Conservation (phyloP, 495 filamentous ascomycete genomes). For the Hypomontagnella submonticulosa region DNA sequence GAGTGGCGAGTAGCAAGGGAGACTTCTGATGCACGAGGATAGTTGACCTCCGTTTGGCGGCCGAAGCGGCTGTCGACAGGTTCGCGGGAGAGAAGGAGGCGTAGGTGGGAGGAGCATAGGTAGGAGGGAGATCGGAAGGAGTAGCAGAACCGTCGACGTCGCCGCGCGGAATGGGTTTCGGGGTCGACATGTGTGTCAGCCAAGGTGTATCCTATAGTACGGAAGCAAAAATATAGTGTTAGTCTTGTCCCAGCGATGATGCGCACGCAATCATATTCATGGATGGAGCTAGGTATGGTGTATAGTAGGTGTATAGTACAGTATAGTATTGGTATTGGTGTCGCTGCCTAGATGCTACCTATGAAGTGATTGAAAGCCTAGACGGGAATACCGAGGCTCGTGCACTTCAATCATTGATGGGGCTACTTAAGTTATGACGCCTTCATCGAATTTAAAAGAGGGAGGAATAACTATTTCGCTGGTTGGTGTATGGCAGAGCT, state of each 20-base stretch:
- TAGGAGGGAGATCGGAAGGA: conserved; percentile 39
- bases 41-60: conserved; percentile 81
- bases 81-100: conserved; percentile 89
- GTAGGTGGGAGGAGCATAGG: conserved; percentile 73
- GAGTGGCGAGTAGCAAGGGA: conserved; percentile 90
- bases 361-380: too few relatives aligned
- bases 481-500: too few relatives aligned
- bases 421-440: conserved; percentile 28
- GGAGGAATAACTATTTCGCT: background rate
- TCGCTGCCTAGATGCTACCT: too few relatives aligned
- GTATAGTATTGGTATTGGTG: too few relatives aligned
- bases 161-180: conserved; percentile 46
- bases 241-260: conserved; percentile 2
- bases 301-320: too few relatives aligned
- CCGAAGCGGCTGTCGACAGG: conserved; percentile 70
- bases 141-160: conserved; percentile 40
- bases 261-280: too few relatives aligned
- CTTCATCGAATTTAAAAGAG: conserved; percentile 30
- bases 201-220: conserved; percentile 57
- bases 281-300: too few relatives aligned
- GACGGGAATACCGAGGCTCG: conserved; percentile 17
- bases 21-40: conserved; percentile 97
- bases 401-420: conserved; percentile 43
- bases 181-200: conserved; percentile 62
- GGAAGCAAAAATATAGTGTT: conserved; percentile 38